Percentiles rank a stretch among this genome's conserved stretches.
Evolutionary conservation across 257 asterid species (phyloP).

Genomic region (Henckelia pumila): DNA sequence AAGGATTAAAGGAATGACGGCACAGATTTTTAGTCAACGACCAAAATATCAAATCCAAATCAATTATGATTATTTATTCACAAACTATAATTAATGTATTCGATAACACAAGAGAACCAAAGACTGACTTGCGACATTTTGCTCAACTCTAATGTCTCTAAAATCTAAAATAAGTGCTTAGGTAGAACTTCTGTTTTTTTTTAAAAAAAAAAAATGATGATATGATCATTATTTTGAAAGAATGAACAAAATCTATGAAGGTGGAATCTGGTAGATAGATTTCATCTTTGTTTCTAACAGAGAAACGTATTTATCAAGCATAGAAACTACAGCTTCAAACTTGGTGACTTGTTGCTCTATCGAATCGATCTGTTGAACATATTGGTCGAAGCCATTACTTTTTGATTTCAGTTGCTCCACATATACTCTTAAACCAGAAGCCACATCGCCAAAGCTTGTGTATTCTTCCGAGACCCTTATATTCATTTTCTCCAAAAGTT

Average conservation of each 20-base stretch:
- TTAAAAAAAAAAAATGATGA: too few relatives aligned
- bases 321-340: conserved; percentile 80
- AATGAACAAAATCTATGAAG: conserved; percentile 25
- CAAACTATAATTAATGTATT: too few relatives aligned
- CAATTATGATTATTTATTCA: too few relatives aligned
- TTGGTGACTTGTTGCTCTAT: conserved; percentile 81
- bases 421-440: conserved; percentile 81
- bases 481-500: conserved; percentile 88
- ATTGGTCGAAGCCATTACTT: conserved; percentile 61
- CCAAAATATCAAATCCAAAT: too few relatives aligned
- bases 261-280: conserved; percentile 57
- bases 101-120: too few relatives aligned
- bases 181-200: too few relatives aligned
- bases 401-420: conserved; percentile 89
- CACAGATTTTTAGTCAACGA: too few relatives aligned
- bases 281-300: conserved; percentile 73
- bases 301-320: conserved; percentile 84
- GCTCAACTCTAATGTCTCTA: too few relatives aligned
- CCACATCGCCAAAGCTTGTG: conserved; percentile 83
- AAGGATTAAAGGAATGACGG: too few relatives aligned
- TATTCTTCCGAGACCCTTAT: conserved; percentile 80
- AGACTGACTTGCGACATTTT: too few relatives aligned
- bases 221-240: too few relatives aligned
- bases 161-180: too few relatives aligned
- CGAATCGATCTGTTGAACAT: conserved; percentile 70